Conservation (phyloP, 2,329 filamentous ascomycete species). For the Clonostachys rhizophaga region DNA sequence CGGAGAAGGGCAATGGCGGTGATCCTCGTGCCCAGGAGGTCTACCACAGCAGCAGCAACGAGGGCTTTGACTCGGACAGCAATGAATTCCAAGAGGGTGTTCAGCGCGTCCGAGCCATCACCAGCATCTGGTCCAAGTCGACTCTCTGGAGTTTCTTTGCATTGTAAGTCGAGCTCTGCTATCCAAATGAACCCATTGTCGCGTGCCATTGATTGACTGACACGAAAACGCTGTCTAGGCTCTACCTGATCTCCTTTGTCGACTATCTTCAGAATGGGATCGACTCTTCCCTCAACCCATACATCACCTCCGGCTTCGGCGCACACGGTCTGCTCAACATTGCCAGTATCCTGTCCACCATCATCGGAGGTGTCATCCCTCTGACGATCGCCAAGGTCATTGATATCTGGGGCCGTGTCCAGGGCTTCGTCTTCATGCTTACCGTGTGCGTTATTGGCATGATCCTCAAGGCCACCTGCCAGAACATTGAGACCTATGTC, state of each 20-base stretch:
- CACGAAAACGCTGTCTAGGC: conserved; percentile 13
- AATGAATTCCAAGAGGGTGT: conserved; percentile 30
- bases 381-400: conserved; percentile 41
- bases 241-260: conserved; percentile 31
- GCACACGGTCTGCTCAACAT: conserved; percentile 64
- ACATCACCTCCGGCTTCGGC: conserved; percentile 61
- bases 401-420: conserved; percentile 41
- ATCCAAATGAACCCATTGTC: background rate
- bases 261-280: conserved; percentile 26
- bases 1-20: too few relatives aligned
- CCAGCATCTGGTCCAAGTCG: conserved; percentile 28
- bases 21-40: too few relatives aligned
- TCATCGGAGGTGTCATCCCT: conserved; percentile 29
- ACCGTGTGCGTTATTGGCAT: conserved; percentile 45
- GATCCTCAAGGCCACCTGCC: conserved; percentile 58
- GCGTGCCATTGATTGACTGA: too few relatives aligned
- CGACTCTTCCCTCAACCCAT: conserved; percentile 49
- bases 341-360: conserved; percentile 53
- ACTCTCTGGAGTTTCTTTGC: conserved; percentile 30
- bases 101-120: conserved; percentile 30
- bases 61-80: conserved; percentile 5
- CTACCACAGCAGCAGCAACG: background rate
- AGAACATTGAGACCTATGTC: conserved; percentile 52
- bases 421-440: conserved; percentile 37
- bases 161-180: conserved; percentile 21